Base-by-base conservation (phyloP, 495 filamentous ascomycete species). In the Polyplosphaeria fusca region DNA sequence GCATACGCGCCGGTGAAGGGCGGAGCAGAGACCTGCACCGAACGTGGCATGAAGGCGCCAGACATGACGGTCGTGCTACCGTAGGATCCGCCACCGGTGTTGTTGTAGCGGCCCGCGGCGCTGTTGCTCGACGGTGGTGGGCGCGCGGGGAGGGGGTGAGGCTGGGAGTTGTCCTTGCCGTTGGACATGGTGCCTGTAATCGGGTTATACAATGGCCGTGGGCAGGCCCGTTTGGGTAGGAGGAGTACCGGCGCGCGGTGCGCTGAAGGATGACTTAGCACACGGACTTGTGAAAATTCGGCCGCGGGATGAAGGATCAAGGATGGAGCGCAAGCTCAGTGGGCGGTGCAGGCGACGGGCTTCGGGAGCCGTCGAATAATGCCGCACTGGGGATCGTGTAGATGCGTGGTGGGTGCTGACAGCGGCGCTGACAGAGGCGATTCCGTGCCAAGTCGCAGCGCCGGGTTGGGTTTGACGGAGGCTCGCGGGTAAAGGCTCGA, bases 121-220 rank as follows among this genome's bases (percentile, higher is more conserved):
- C 81, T 71, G 30, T 77, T 71, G 23, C 83, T 76, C 28, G 85
- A 73, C 25, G 84, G 82, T 16, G 91, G 90, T 25, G 91, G 91
- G 24, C 89, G 86, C 44, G 91, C 83, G 44, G 91, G 91, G 30
- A 96, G 86, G 47, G 85, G 87, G 48, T 76, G 84, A 47, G 74
- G 78, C 74, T 79, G 80, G 61, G 66, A 70, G 1, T 68, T 59
- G n/a, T 38, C 46, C 18, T 30, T 40, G 30, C 24, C 19, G 24
- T 3, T 7, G 4, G n/a, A n/a, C n/a, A n/a, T n/a, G n/a, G n/a
- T n/a, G n/a, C n/a, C n/a, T n/a, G n/a, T n/a, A n/a, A n/a, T n/a
- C n/a, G n/a, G n/a, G n/a, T n/a, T n/a, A n/a, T n/a, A n/a, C n/a
- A n/a, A n/a, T n/a, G n/a, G n/a, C n/a, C n/a, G n/a, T n/a, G n/a